Conservation (phyloP, 768 basidiomycete genomes). For the Cystobasidiopsis lactophilus region DNA sequence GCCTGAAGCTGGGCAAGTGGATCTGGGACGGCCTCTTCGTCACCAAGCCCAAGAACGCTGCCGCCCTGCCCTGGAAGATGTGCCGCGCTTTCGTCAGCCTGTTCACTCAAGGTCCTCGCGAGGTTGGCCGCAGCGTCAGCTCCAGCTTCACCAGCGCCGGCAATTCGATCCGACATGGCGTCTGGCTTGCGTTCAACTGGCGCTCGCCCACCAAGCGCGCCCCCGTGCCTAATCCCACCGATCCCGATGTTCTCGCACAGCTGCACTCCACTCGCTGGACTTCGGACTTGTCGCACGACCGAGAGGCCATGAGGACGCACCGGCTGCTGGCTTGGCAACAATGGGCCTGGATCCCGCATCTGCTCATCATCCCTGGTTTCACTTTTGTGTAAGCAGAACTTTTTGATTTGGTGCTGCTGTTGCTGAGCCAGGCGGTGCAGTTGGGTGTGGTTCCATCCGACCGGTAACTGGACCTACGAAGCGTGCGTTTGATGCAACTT, state of each 20-base stretch:
- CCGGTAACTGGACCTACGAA: conserved; percentile 16
- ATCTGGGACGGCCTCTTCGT: conserved; percentile 24
- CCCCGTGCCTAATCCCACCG: conserved; percentile 18
- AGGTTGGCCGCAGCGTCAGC: conserved; percentile 7
- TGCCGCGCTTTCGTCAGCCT: conserved; percentile 12
- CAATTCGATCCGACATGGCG: conserved; percentile 1
- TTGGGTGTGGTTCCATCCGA: conserved; percentile 21
- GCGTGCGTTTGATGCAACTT: neutral
- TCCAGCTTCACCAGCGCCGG: conserved; percentile 2
- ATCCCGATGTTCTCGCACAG: conserved; percentile 21
- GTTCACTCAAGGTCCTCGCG: conserved; percentile 15
- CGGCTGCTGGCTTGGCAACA: conserved; percentile 18
- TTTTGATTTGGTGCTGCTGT: neutral
- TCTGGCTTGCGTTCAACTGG: conserved; percentile 20
- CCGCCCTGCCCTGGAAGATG: conserved; percentile 18
- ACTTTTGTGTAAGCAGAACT: neutral
- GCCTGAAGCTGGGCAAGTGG: conserved; percentile 22
- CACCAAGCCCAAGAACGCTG: conserved; percentile 21
- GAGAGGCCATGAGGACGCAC: conserved; percentile 20
- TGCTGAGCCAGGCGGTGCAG: conserved; percentile 10
- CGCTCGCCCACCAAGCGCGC: conserved; percentile 19
- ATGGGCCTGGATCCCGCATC: conserved; percentile 21
- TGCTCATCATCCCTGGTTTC: conserved; percentile 21
- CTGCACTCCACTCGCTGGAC: conserved; percentile 23
- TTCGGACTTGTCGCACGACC: conserved; percentile 17